These are phyloP conservation scores for Biancaea sappan DNA, from an alignment of 306 rosid species.

Conservation along the genomic window DNA sequence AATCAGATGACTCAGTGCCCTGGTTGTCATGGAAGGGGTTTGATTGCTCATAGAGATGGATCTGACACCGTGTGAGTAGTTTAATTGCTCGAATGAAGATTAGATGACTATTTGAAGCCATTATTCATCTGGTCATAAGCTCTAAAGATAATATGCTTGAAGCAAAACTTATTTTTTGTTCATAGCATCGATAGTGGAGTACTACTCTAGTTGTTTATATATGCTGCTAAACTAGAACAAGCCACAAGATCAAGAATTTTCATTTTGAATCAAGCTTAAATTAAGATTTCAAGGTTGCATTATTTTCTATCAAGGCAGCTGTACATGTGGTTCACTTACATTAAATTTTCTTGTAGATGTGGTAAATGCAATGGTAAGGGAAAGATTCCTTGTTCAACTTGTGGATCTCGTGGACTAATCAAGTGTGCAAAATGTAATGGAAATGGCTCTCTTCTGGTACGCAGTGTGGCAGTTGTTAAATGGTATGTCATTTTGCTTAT, in stretches of 20 bases:
- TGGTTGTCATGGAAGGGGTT: conserved; percentile 90
- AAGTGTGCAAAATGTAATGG: conserved; percentile 69
- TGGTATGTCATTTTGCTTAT: conserved; percentile 60
- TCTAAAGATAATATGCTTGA: not conserved
- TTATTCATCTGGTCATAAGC: conserved; percentile 1
- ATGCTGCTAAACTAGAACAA: not conserved
- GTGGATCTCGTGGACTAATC: conserved; percentile 84
- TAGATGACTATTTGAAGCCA: conserved; percentile 19
- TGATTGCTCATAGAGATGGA: conserved; percentile 95
- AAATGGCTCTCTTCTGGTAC: conserved; percentile 75
- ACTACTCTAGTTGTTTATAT: not conserved
- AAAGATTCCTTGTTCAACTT: conserved; percentile 75
- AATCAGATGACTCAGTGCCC: conserved; percentile 77
- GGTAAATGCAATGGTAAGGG: conserved; percentile 82
- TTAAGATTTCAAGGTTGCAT: conserved; percentile 21
- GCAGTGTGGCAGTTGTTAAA: conserved; percentile 61
- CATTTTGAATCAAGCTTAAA: conserved; percentile 12
- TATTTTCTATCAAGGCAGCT: conserved; percentile 21
- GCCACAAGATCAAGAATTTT: conserved; percentile 12
- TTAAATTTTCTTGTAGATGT: conserved; percentile 68
- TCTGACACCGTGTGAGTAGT: conserved; percentile 81
- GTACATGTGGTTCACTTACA: conserved; percentile 15
- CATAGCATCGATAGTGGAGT: not conserved
- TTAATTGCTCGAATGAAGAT: not conserved
- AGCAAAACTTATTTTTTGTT: not conserved